Percentiles rank a stretch among this genome's conserved stretches.
Conservation (phyloP, 2,329 filamentous ascomycete genomes). For the Botrytis galanthina region DNA sequence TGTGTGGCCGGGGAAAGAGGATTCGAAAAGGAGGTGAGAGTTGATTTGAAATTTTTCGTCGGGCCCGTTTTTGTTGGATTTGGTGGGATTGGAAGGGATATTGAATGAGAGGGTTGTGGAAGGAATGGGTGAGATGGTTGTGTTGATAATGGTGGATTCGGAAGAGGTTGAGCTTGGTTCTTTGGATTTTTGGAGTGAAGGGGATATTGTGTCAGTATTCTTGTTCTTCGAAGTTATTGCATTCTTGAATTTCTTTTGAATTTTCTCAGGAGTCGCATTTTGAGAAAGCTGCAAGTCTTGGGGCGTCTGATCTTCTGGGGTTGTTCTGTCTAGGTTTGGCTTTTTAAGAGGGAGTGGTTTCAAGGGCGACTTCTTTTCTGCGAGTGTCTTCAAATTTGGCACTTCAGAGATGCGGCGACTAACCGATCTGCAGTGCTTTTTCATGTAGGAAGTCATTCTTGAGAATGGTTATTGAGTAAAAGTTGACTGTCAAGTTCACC, state of each 20-base stretch:
- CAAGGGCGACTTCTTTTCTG: not conserved
- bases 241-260: not conserved
- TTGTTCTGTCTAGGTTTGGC: not conserved
- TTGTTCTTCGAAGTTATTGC: not conserved
- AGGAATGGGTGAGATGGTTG: not conserved
- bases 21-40: conserved; percentile 48
- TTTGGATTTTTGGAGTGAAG: not conserved
- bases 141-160: not conserved
- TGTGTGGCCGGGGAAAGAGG: conserved; percentile 46
- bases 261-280: not conserved
- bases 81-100: not conserved
- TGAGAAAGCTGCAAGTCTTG: not conserved
- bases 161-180: not conserved
- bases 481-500: not conserved
- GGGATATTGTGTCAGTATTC: not conserved
- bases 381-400: not conserved
- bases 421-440: not conserved
- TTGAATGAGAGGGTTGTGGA: not conserved
- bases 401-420: not conserved
- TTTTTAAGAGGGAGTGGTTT: not conserved
- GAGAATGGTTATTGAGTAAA: no score
- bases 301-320: not conserved
- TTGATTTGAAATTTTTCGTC: conserved; percentile 35
- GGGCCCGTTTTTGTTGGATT: conserved; percentile 28
- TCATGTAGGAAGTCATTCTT: not conserved